A percentile compares a stretch with the other conserved stretches of the same genome.
Evolutionary conservation across 1,284 basidiomycete species (phyloP).

Genomic region (Rhodotorula sp.): DNA sequence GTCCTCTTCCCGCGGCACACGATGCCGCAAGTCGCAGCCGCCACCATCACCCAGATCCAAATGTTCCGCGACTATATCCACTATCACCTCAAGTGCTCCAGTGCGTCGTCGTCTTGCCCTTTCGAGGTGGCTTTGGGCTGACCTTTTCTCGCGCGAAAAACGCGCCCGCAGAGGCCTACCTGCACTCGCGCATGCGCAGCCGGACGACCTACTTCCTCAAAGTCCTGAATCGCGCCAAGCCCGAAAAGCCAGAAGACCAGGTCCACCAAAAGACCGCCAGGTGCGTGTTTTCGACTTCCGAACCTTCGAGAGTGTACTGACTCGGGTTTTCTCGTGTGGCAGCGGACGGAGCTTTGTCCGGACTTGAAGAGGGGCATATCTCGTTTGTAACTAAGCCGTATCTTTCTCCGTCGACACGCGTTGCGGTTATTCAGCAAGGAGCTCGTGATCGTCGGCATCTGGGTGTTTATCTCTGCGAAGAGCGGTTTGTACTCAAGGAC

Average conservation of each 20-base stretch:
- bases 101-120: not conserved
- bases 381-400: not conserved
- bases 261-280: conserved; percentile 83
- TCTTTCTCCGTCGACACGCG: not conserved
- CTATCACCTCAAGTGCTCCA: conserved; percentile 99
- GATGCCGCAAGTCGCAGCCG: conserved; percentile 68
- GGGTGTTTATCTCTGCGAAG: no score
- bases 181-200: conserved; percentile 96
- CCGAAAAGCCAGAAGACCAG: conserved; percentile 57
- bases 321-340: not conserved
- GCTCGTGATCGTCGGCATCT: no score
- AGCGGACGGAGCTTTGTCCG: conserved; percentile 19
- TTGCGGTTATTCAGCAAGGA: not conserved
- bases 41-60: conserved; percentile 92
- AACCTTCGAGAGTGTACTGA: not conserved
- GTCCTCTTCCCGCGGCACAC: conserved; percentile 98
- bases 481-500: no score
- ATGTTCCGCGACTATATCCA: conserved; percentile 98
- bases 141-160: not conserved
- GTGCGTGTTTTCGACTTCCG: not conserved
- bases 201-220: conserved; percentile 97
- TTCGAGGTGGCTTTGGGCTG: no score
- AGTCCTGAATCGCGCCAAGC: conserved; percentile 96
- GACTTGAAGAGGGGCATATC: not conserved
- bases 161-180: conserved; percentile 72